Evolutionary conservation across 1,139 yeast genomes (phyloP), one percentile per base, ranked within the genome.

Genomic region (Hansenula sp.): DNA sequence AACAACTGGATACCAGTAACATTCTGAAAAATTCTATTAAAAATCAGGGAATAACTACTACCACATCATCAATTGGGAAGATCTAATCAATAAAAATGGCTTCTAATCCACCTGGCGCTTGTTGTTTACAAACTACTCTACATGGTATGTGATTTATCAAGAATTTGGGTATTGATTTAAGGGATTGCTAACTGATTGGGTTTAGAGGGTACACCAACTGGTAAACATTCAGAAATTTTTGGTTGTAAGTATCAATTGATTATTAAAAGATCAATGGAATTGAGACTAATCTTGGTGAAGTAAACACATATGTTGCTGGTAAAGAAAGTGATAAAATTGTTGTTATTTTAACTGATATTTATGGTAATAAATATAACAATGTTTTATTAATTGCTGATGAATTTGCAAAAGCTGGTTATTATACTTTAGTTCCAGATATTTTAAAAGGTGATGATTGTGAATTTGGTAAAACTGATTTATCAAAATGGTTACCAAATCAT

Each of bases 351-450:
- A 73, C 94, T 37, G 96, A 89, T 58, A 66, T 88, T 40, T 76
- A 60, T 48, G 96, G 96, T 35, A 64, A 73, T 57, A 63, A 66
- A 36, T 70, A 70, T 55, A 66, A 65, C 58, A 88, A 88, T 61
- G 65, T 65, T 25, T 64, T 53, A 29, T 46, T 68, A 30, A 56
- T 84, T 47, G 96, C 96, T 24, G 96, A 88, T 59, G 69, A 73
- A 41, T 71, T 82, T 44, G 83, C 92, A 37, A 62, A 63, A 37
- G 72, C 74, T n/a, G 82, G 82, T 22, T 85, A 72, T 65, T 73
- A 71, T 32, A 92, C 84, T 1, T 65, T 82, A 41, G 65, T 83
- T 34, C 95, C 95, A 13, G 96, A 88, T 59, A 71, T 86, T 44
- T 71, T 86, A 50, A 59, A 73, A 26, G 78, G 76, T 29, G 94